Base-by-base conservation (phyloP, 228 moss, liverwort and hornwort genomes). In the Sphagnum magellanicum region DNA sequence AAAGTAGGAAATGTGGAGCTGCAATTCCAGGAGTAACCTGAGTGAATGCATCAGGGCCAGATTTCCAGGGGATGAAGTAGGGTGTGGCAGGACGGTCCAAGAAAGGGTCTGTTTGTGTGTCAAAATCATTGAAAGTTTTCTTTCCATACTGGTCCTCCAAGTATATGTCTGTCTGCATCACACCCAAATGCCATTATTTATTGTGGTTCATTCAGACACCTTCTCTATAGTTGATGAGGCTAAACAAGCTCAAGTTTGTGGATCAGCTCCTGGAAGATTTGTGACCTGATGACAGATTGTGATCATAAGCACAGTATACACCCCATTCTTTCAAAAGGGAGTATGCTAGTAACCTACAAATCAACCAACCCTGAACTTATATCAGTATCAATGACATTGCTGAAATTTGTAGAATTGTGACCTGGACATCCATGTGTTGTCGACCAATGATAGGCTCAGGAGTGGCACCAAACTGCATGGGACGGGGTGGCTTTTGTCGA, bases 11-110 rank as follows among this genome's bases (percentile, higher is more conserved):
- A 32, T 32, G 32, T 32, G 32, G 1, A 32, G 32, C 32, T 32
- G 32, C 3, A 32, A 12, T 55, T 55, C 12, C 55, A 55, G 55
- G 3, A 55, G 9, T 55, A 55, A 91, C 98, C 83, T 93, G 90
- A 57, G 98, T 98, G 74, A 90, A 90, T 46, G 83, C 86, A 77
- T 98, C 94, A 6, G 92, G 92, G 1, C 98, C 98, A 5, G 98
- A 92, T 49, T 98, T 98, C 94, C 93, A 92, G 57, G 98, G 98
- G 74, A 98, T 98, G 61, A 94, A 98, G 49, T 86, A 92, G 0
- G 94, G 98, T 4, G 94, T 98, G 50, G 83, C 84, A 0, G 90
- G 94, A 7, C 92, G 83, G 51, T 98, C 90, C 0, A 98, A 82
- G 64, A 98, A 98, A 6, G 90, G 92, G 72, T 98, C 98, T 7